phyloP scores from a whole-genome alignment of 225 moss, liverwort and hornwort genomes.

The Rhytidiadelphus loreus region DNA sequence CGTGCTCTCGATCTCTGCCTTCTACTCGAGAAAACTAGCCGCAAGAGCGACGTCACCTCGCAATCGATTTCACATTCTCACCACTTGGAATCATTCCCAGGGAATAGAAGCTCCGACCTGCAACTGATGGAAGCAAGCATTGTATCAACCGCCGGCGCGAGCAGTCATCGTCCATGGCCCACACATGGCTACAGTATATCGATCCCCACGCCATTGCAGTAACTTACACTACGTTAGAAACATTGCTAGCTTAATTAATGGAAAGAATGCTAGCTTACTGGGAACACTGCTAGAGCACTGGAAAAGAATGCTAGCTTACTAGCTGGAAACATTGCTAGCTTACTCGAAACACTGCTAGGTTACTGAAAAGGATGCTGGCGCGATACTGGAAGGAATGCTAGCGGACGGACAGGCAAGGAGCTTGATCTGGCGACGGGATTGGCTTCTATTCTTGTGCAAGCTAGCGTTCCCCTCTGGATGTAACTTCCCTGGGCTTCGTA shows the following conservation, averaged over 20 bases:
- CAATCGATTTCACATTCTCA: not conserved
- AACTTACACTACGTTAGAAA: no score
- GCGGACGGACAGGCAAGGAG: not conserved
- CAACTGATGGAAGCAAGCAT: not conserved
- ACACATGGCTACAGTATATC: not conserved
- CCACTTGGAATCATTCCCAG: not conserved
- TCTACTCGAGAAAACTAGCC: not conserved
- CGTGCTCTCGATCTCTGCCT: not conserved
- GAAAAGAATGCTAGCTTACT: not conserved
- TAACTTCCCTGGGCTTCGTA: not conserved
- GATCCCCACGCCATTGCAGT: not conserved
- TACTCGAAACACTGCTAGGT: not conserved
- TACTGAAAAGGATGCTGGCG: not conserved
- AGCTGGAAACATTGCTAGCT: not conserved
- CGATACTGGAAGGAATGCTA: not conserved
- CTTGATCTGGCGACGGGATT: not conserved
- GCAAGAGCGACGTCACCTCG: not conserved
- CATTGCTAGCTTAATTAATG: not conserved
- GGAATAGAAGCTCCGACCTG: not conserved
- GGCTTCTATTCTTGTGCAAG: not conserved
- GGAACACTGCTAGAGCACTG: not conserved
- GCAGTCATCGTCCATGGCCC: slow-evolving; percentile 5
- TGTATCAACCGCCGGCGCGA: not conserved
- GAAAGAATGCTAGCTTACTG: not conserved
- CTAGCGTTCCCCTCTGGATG: not conserved